Percentiles rank a stretch among this genome's conserved stretches.
Conservation (phyloP, 345 rosid species). For the Aurinia saxatilis region DNA sequence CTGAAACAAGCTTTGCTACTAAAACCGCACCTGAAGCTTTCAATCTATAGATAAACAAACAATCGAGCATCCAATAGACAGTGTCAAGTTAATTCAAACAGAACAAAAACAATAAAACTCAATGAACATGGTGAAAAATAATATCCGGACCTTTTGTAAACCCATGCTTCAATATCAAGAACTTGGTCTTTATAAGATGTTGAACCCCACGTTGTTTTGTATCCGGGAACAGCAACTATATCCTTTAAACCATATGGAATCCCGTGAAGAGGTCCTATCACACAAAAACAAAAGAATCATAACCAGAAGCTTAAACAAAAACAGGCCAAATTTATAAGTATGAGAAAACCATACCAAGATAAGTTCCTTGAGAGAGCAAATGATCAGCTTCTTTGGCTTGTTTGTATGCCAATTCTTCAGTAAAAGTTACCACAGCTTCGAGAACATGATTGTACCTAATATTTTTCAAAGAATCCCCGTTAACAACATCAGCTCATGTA, state of each 20-base stretch:
- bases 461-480: conserved; percentile 6
- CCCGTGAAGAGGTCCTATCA: conserved; percentile 85
- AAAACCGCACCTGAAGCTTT: conserved; percentile 64
- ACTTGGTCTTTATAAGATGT: conserved; percentile 62
- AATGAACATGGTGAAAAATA: neutral
- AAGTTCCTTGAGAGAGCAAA: conserved; percentile 66
- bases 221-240: conserved; percentile 61
- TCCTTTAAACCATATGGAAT: conserved; percentile 91
- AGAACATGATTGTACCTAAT: conserved; percentile 65
- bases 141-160: conserved; percentile 56
- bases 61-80: neutral
- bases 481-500: conserved; percentile 1
- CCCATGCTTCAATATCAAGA: conserved; percentile 76
- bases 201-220: conserved; percentile 94
- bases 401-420: conserved; percentile 70
- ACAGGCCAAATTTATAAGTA: no score
- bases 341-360: conserved; percentile 48
- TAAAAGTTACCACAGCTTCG: conserved; percentile 63
- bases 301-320: neutral
- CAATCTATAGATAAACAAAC: conserved; percentile 21
- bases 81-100: neutral
- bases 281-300: neutral
- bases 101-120: neutral
- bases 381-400: conserved; percentile 85
- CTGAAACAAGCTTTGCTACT: conserved; percentile 79